A percentile compares a stretch with the other conserved stretches of the same genome.
These are phyloP conservation scores for Aspergillus neoniger DNA, from an alignment of 2,329 filamentous ascomycete species.

Conservation along the genomic window DNA sequence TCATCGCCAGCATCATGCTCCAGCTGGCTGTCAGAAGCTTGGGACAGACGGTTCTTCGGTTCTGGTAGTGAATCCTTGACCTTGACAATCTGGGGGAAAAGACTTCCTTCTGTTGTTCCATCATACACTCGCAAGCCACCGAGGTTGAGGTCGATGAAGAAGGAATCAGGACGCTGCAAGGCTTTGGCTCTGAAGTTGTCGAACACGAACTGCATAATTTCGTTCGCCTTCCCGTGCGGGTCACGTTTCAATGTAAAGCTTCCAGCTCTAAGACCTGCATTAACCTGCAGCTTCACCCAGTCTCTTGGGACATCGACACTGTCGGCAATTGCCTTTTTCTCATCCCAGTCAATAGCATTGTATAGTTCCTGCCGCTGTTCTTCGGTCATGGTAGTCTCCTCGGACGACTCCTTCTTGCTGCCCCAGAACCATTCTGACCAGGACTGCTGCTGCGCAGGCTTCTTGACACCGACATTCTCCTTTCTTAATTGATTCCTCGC, in stretches of 20 bases:
- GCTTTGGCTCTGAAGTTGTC: slow-evolving; percentile 92
- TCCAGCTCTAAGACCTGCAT: slow-evolving; percentile 89
- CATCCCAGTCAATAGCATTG: slow-evolving; percentile 96
- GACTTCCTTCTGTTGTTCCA: slow-evolving; percentile 84
- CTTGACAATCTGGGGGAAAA: slow-evolving; percentile 92
- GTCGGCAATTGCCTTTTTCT: slow-evolving; percentile 86
- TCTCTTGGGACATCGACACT: slow-evolving; percentile 88
- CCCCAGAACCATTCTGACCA: slow-evolving; percentile 96
- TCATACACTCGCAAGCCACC: slow-evolving; percentile 94
- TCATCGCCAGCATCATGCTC: slow-evolving; percentile 43
- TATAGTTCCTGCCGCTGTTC: slow-evolving; percentile 96
- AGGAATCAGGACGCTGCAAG: slow-evolving; percentile 85
- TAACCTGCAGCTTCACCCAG: slow-evolving; percentile 87
- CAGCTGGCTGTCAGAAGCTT: slow-evolving; percentile 35
- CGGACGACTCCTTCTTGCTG: slow-evolving; percentile 68
- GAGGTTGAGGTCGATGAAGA: slow-evolving; percentile 83
- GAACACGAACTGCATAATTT: slow-evolving; percentile 89
- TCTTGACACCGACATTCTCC: slow-evolving; percentile 88
- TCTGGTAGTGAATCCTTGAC: slow-evolving; percentile 81
- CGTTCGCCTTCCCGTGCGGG: slow-evolving; percentile 72
- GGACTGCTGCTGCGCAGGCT: slow-evolving; percentile 70
- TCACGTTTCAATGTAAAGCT: slow-evolving; percentile 92
- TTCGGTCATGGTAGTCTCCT: slow-evolving; percentile 87
- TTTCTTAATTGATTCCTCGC: slow-evolving; percentile 93
- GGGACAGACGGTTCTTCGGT: slow-evolving; percentile 45